Base-by-base conservation (phyloP, 2,329 filamentous ascomycete genomes). In the Pseudogymnoascus sp. region DNA sequence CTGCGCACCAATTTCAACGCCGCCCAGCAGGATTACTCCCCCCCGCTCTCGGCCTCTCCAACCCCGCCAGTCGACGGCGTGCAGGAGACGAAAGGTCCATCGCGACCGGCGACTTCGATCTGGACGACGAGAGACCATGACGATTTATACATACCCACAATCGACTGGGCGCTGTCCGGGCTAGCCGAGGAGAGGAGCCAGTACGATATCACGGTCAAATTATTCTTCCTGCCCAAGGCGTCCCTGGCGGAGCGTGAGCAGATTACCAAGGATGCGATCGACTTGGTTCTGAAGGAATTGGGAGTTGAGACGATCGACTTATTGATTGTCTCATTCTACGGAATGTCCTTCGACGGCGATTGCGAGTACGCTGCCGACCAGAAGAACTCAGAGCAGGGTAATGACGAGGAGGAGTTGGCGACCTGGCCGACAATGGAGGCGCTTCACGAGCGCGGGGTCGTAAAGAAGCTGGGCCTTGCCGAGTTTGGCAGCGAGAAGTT, bases 121-220 rank as follows among this genome's bases (percentile, higher is more conserved):
- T 96, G 93, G 93, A 96, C 91, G 0, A 83, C 83, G 65, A 79
- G 79, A 62, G 81, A 86, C 54, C 81, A 79, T 43, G 79, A 80
- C 60, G 81, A 81, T 4, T 81, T 93, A 54, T 93, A 89, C 73
- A 84, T 97, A 43, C 93, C 93, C 57, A 84, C 88, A 43, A 85
- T 93, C 73, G 85, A 92, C 75, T 90, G 89, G 80, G 80, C 84
- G 11, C 78, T 83, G 31, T 85, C 85, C 3, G 89, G 89, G 0
- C 80, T 99, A 54, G 81, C 85, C 34, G 95, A 99, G 73, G 92
- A 96, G 69, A 81, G 89, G 25, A 81, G 84, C 65, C 87, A 92
- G 69, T 99, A 99, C 79, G 92, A 97, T 73, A 92, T 97, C 72
- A 97, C 93, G 0, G 88, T 95, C 66, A 99, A 99, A 78, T 79